Percentiles rank a stretch among this genome's conserved stretches.
phyloP scores from a whole-genome alignment of 2,329 filamentous ascomycete species.

The Atkinsonella hypoxylon region DNA sequence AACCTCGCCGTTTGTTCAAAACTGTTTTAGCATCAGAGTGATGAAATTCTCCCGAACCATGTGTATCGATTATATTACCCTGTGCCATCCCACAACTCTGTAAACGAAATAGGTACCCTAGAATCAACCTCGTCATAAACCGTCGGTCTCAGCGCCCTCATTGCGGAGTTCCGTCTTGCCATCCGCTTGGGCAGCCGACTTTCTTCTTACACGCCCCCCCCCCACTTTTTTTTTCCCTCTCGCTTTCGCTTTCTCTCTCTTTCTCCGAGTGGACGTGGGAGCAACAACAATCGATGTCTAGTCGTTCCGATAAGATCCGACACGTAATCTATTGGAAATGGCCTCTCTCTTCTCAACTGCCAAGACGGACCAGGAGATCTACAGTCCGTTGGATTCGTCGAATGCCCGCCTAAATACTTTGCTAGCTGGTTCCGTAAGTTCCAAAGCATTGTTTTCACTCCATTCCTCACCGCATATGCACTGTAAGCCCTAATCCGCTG shows the following conservation, averaged over 20 bases:
- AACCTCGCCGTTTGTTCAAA: not conserved
- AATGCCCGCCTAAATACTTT: not conserved
- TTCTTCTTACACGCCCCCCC: no score
- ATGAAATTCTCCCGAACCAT: not conserved
- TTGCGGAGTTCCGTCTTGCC: no score
- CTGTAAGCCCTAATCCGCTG: not conserved
- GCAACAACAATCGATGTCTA: not conserved
- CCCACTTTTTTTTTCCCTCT: no score
- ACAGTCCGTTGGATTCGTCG: not conserved
- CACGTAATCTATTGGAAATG: not conserved
- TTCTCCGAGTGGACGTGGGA: no score
- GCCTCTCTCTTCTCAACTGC: not conserved
- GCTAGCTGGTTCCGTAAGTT: not conserved
- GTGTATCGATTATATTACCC: no score
- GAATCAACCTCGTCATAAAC: not conserved
- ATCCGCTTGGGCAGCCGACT: not conserved
- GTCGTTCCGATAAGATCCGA: not conserved
- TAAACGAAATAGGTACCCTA: not conserved
- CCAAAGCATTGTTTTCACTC: not conserved
- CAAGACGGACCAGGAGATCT: not conserved
- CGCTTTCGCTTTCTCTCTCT: no score
- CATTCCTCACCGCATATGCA: not conserved
- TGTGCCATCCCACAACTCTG: not conserved
- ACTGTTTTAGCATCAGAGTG: not conserved
- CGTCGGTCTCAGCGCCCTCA: not conserved